These are phyloP conservation scores for Boechera retrofracta DNA, from an alignment of 345 rosid genomes.

Conservation along the genomic window DNA sequence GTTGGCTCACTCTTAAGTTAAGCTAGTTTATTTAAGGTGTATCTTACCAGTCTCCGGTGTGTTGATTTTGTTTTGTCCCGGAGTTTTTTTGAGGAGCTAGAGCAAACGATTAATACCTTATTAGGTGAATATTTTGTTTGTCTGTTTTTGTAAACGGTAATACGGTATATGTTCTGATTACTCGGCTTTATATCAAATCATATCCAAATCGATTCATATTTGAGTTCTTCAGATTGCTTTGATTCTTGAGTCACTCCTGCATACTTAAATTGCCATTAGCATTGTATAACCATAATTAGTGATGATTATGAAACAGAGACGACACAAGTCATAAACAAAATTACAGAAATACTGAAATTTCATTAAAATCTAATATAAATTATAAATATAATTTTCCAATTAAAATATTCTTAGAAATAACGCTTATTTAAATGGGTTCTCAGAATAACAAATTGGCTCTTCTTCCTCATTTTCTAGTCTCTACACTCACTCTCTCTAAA, in stretches of 20 bases:
- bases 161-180: not conserved
- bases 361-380: too few species aligned
- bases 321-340: too few species aligned
- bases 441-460: not conserved
- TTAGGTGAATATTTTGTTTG: not conserved
- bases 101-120: not conserved
- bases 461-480: constrained; percentile 6
- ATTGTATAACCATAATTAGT: not conserved
- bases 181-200: not conserved
- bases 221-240: not conserved
- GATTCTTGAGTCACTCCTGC: not conserved
- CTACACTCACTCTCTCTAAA: not conserved
- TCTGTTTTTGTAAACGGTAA: constrained; percentile 1
- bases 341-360: too few species aligned
- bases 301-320: not conserved
- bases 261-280: not conserved
- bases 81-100: constrained; percentile 1
- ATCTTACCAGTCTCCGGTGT: not conserved
- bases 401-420: not conserved
- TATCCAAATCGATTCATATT: not conserved
- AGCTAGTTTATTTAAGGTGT: constrained; percentile 4
- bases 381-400: not conserved
- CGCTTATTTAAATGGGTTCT: not conserved
- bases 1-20: constrained; percentile 23
- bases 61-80: constrained; percentile 9